Percentiles rank a stretch among this genome's conserved stretches.
These are phyloP conservation scores for Diplogelasinospora grovesii DNA, from an alignment of 495 filamentous ascomycete genomes.

Conservation along the genomic window DNA sequence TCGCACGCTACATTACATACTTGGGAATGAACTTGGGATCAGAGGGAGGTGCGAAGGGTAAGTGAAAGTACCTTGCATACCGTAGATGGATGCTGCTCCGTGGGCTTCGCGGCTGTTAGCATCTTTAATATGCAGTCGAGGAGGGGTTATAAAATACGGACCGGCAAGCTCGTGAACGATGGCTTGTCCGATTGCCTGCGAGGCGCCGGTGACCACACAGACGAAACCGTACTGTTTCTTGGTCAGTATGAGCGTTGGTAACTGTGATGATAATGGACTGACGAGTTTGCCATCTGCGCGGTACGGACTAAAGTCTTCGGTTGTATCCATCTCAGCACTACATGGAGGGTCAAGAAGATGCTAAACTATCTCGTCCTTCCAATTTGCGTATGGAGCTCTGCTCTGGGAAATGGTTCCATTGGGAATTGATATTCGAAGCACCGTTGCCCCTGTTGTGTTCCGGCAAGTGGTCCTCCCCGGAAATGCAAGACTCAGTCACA, in stretches of 20 bases:
- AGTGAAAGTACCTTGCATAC: conserved; percentile 14
- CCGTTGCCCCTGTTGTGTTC: too few species aligned
- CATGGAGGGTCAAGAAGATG: too few species aligned
- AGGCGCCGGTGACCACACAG: conserved; percentile 55
- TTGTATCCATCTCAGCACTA: conserved; percentile 26
- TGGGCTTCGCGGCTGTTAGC: conserved; percentile 37
- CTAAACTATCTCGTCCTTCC: too few species aligned
- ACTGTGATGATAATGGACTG: conserved; percentile 12
- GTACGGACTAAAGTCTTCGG: conserved; percentile 53
- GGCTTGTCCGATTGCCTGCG: conserved; percentile 50
- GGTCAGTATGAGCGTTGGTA: background rate
- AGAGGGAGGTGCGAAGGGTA: background rate
- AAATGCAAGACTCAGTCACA: too few species aligned
- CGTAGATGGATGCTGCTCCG: conserved; percentile 58
- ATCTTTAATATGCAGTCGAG: too few species aligned
- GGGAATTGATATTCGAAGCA: too few species aligned
- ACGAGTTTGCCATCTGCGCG: conserved; percentile 54
- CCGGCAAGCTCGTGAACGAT: conserved; percentile 52
- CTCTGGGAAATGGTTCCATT: too few species aligned
- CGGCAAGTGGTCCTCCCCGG: too few species aligned
- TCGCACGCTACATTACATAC: conserved; percentile 22
- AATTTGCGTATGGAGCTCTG: too few species aligned
- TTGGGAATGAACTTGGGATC: too few species aligned
- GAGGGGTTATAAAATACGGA: too few species aligned
- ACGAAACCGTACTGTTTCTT: conserved; percentile 50